Conservation (phyloP, 805 yeast species). For the Cyberlindnera euphorbiae region DNA sequence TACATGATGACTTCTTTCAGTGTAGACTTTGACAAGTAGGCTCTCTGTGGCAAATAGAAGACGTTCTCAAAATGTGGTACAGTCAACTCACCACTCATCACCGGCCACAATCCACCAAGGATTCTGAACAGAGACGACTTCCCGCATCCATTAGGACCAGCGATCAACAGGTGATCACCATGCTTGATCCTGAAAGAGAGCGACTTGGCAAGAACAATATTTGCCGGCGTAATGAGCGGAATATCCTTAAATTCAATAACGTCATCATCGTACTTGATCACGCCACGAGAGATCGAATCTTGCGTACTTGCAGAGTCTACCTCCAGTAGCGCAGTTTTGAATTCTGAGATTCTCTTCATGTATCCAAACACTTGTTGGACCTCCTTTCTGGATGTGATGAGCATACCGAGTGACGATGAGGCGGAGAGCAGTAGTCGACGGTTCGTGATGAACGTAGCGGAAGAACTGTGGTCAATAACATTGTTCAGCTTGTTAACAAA, state of each 20-base stretch:
- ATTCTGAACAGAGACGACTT: conserved; percentile 88
- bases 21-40: conserved; percentile 63
- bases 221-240: conserved; percentile 82
- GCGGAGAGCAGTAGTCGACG: conserved; percentile 79
- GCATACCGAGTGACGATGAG: conserved; percentile 81
- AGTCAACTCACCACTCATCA: conserved; percentile 48
- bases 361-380: conserved; percentile 82
- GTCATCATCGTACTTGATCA: conserved; percentile 47
- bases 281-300: conserved; percentile 21
- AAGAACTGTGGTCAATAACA: conserved; percentile 40
- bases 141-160: conserved; percentile 97
- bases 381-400: conserved; percentile 80
- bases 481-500: conserved; percentile 50
- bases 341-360: conserved; percentile 65
- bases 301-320: conserved; percentile 31
- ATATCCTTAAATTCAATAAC: conserved; percentile 65
- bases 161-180: conserved; percentile 82
- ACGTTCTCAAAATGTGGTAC: conserved; percentile 65
- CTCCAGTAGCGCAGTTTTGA: conserved; percentile 57
- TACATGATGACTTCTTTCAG: conserved; percentile 86
- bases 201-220: conserved; percentile 62
- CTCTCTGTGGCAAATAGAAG: conserved; percentile 89
- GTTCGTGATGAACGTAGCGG: conserved; percentile 87
- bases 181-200: conserved; percentile 68
- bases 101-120: conserved; percentile 92